A percentile compares a stretch with the other conserved stretches of the same genome.
These are phyloP conservation scores for Penicillium roqueforti DNA, from an alignment of 495 filamentous ascomycete species.

Conservation along the genomic window DNA sequence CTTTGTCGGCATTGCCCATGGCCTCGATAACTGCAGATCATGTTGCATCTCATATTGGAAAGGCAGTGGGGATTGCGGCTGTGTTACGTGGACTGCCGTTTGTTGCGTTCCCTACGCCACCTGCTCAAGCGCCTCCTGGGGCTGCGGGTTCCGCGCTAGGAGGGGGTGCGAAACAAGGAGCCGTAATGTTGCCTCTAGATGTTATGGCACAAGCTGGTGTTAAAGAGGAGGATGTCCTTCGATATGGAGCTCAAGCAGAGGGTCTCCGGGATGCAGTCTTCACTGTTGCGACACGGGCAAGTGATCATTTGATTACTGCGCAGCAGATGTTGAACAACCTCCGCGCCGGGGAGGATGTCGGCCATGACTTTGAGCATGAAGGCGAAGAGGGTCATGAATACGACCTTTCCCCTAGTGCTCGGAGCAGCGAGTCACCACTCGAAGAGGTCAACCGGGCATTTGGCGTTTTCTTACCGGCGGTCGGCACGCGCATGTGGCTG, in stretches of 20 bases:
- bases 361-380: constrained; percentile 82
- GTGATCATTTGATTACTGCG: constrained; percentile 92
- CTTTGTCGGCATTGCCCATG: constrained; percentile 70
- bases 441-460: constrained; percentile 64
- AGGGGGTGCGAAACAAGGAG: constrained; percentile 51
- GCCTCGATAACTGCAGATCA: constrained; percentile 84
- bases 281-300: constrained; percentile 82
- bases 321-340: constrained; percentile 84
- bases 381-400: constrained; percentile 74
- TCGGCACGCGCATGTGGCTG: constrained; percentile 76
- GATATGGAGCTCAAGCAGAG: constrained; percentile 67
- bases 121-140: constrained; percentile 48
- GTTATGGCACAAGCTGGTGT: constrained; percentile 78
- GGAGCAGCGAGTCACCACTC: constrained; percentile 39
- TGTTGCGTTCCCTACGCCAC: constrained; percentile 71
- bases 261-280: constrained; percentile 89
- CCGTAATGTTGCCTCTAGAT: constrained; percentile 77
- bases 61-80: constrained; percentile 82
- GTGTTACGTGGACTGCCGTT: constrained; percentile 79
- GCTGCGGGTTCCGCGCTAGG: constrained; percentile 13
- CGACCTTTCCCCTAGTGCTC: constrained; percentile 18
- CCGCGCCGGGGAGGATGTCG: constrained; percentile 63
- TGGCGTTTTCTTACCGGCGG: constrained; percentile 71
- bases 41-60: constrained; percentile 88
- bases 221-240: constrained; percentile 82